A percentile compares a stretch with the other conserved stretches of the same genome.
phyloP scores from a whole-genome alignment of 2,329 filamentous ascomycete species.

The Fusarium proliferatum region DNA sequence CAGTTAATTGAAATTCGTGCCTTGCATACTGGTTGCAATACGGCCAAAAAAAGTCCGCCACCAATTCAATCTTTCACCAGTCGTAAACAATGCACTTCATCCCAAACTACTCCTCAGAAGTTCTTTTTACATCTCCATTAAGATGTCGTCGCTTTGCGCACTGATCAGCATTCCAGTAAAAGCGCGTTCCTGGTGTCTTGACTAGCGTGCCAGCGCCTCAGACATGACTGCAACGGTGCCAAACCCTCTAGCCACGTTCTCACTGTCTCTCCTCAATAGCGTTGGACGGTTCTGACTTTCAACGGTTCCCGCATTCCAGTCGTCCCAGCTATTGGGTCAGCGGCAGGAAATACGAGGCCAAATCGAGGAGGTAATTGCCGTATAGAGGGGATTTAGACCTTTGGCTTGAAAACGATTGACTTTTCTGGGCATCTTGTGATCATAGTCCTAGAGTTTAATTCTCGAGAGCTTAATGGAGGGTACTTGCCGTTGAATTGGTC shows the following conservation, averaged over 20 bases:
- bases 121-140: not conserved
- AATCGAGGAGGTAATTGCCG: not conserved
- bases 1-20: not conserved
- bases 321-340: not conserved
- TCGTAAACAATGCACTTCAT: not conserved
- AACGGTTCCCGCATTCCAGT: slow-evolving; percentile 9
- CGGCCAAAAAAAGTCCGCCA: not conserved
- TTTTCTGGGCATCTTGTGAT: not conserved
- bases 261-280: not conserved
- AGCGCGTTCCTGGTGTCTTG: slow-evolving; percentile 5
- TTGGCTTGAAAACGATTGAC: not conserved
- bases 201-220: not conserved
- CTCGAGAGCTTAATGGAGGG: too few relatives aligned
- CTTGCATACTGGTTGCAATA: not conserved
- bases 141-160: not conserved
- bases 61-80: not conserved
- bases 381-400: not conserved
- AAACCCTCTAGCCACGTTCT: slow-evolving; percentile 12
- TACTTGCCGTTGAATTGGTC: not conserved
- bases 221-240: not conserved
- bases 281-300: not conserved
- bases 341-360: not conserved
- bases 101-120: too few relatives aligned
- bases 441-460: not conserved
- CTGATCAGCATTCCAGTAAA: not conserved